Percentiles rank a stretch among this genome's conserved stretches.
phyloP scores from a whole-genome alignment of 1,284 basidiomycete species.

The Puccinia hordei region DNA sequence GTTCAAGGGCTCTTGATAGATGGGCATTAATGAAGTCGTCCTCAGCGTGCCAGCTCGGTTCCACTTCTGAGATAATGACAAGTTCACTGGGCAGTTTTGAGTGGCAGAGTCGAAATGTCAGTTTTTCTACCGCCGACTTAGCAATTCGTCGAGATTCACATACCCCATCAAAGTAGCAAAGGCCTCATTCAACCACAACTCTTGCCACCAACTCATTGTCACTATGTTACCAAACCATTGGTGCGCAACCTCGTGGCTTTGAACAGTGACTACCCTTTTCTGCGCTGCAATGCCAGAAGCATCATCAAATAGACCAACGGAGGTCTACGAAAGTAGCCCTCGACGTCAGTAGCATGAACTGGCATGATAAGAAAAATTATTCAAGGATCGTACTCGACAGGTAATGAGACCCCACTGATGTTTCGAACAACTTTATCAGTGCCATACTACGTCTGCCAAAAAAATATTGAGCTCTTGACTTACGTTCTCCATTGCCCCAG shows the following conservation, averaged over 20 bases:
- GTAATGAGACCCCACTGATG: constrained; percentile 52
- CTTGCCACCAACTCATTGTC: constrained; percentile 61
- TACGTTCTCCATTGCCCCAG: constrained; percentile 88
- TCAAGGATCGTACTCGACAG: constrained; percentile 32
- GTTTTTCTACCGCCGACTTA: not conserved
- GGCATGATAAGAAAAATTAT: not conserved
- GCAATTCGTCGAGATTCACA: constrained; percentile 52
- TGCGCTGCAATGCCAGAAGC: constrained; percentile 74
- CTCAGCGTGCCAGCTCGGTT: constrained; percentile 65
- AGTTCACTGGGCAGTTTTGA: constrained; percentile 31
- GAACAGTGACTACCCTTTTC: constrained; percentile 75
- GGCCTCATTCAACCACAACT: constrained; percentile 66
- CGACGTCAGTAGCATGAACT: not conserved
- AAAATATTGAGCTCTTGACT: constrained; percentile 35
- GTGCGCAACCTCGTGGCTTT: constrained; percentile 72
- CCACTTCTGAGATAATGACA: constrained; percentile 52
- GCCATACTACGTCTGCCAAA: not conserved
- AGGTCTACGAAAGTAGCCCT: constrained; percentile 72
- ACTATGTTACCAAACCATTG: constrained; percentile 82
- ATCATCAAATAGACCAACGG: constrained; percentile 78
- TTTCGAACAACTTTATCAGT: constrained; percentile 9
- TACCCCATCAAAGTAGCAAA: constrained; percentile 83
- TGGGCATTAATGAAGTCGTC: constrained; percentile 65
- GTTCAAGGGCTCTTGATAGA: constrained; percentile 68
- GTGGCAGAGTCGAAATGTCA: not conserved